Percentiles rank a stretch among this genome's conserved stretches.
phyloP scores from a whole-genome alignment of 305 asterid genomes.

The Fraxinus sp. region DNA sequence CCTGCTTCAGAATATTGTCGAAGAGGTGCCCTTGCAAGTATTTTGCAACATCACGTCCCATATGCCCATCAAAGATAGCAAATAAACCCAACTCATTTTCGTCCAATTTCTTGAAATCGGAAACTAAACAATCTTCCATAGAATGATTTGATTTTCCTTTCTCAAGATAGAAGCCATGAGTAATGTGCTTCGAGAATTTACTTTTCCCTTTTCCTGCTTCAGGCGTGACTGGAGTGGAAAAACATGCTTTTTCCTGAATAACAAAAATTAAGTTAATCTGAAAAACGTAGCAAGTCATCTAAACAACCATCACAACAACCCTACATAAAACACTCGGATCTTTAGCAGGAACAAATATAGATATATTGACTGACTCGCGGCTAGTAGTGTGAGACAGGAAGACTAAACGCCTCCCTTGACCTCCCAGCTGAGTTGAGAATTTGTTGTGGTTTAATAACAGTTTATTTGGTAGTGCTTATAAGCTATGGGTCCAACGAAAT shows the following conservation, averaged over 20 bases:
- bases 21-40: slow-evolving; percentile 73
- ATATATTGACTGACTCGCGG: neutral
- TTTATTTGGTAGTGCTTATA: neutral
- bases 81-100: slow-evolving; percentile 71
- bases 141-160: slow-evolving; percentile 74
- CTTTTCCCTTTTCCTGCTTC: slow-evolving; percentile 56
- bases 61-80: slow-evolving; percentile 87
- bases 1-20: slow-evolving; percentile 69
- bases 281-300: neutral
- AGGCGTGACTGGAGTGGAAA: slow-evolving; percentile 60
- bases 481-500: neutral
- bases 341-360: neutral
- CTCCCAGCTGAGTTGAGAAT: neutral
- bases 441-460: neutral
- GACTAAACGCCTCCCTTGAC: neutral
- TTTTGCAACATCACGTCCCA: slow-evolving; percentile 79
- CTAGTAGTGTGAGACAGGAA: neutral
- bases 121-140: slow-evolving; percentile 86
- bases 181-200: slow-evolving; percentile 43
- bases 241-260: slow-evolving; percentile 75
- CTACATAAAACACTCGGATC: neutral
- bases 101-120: slow-evolving; percentile 50
- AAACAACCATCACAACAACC: neutral
- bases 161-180: slow-evolving; percentile 62
- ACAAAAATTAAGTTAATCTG: neutral